Percentiles rank a stretch among this genome's conserved stretches.
These are phyloP conservation scores for Eragrostis tef DNA, from an alignment of 202 grass and related monocot species.

Conservation along the genomic window DNA sequence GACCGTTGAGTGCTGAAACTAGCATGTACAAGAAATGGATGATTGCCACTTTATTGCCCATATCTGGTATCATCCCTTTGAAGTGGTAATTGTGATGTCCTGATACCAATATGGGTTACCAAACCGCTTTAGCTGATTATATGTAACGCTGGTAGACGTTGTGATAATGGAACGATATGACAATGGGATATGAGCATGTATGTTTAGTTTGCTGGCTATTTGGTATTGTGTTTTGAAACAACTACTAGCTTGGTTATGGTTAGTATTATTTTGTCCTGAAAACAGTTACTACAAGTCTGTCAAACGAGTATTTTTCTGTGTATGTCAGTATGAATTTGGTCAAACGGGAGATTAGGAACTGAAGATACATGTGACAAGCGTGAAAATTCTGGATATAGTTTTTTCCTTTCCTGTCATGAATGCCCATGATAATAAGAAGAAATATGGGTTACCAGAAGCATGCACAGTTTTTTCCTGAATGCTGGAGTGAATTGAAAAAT, in stretches of 20 bases:
- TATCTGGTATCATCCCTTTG: no score
- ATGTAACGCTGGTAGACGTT: background rate
- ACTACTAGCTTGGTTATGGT: background rate
- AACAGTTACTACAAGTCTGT: background rate
- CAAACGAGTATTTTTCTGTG: background rate
- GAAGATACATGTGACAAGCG: background rate
- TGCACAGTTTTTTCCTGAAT: no score
- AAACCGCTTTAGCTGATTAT: background rate
- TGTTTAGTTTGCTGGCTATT: background rate
- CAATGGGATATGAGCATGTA: no score
- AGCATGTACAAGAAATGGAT: background rate
- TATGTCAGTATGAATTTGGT: background rate
- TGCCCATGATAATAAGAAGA: background rate
- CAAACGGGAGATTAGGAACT: background rate
- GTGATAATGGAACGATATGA: background rate
- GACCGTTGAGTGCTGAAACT: background rate
- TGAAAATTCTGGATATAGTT: background rate
- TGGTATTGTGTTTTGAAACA: background rate
- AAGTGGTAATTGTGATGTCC: background rate
- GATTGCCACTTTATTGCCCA: background rate
- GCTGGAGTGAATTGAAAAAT: background rate
- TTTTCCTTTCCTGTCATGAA: background rate
- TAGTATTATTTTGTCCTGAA: background rate
- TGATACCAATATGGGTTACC: background rate
- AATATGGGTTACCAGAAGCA: background rate